Evolutionary conservation across 106 monocot species (phyloP).

Genomic region (Phalaenopsis aphrodite): DNA sequence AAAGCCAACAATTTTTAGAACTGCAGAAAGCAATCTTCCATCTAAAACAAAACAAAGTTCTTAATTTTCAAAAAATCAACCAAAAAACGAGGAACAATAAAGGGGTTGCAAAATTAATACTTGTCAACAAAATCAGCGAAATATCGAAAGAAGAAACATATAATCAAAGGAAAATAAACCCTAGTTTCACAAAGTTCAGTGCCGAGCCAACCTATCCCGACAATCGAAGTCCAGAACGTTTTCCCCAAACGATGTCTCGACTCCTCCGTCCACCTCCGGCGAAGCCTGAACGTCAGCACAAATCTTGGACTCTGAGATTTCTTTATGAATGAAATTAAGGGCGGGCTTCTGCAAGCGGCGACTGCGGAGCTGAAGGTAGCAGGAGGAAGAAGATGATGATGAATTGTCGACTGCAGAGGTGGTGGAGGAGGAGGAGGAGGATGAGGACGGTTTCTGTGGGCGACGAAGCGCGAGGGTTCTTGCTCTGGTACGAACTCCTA

Average conservation of each 20-base stretch:
- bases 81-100: background rate
- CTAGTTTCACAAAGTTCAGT: background rate
- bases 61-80: background rate
- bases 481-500: slow-evolving; percentile 84
- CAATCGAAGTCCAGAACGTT: slow-evolving; percentile 27
- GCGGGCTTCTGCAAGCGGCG: slow-evolving; percentile 61
- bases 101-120: background rate
- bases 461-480: slow-evolving; percentile 70
- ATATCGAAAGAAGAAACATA: background rate
- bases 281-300: slow-evolving; percentile 13
- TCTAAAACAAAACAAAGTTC: background rate
- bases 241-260: slow-evolving; percentile 45
- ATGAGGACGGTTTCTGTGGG: slow-evolving; percentile 13
- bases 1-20: background rate
- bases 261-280: slow-evolving; percentile 5
- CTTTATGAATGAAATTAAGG: slow-evolving; percentile 2
- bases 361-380: slow-evolving; percentile 57
- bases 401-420: background rate
- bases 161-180: background rate
- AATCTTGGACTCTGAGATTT: background rate
- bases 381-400: slow-evolving; percentile 10
- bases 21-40: background rate
- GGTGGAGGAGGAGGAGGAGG: background rate
- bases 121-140: background rate
- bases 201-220: slow-evolving; percentile 24